Evolutionary conservation across 164 flowering plant species (phyloP), one percentile per base, ranked within the genome.

Genomic region (Magnolia officinalis): DNA sequence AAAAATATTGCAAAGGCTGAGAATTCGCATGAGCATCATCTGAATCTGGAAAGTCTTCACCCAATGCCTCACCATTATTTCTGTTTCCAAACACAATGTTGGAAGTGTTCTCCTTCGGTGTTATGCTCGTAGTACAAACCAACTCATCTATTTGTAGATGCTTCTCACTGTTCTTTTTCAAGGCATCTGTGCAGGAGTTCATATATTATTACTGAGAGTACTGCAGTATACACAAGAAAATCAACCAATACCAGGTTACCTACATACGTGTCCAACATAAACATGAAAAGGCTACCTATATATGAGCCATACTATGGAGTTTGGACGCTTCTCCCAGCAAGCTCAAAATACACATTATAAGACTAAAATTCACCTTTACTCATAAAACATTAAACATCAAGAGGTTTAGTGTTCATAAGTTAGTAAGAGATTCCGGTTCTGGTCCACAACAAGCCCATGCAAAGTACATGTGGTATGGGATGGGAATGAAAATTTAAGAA

Each of bases 31-130:
- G 74, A 66, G 75, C 65, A 77, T 80, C 88, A 76, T 82, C 86
- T 81, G 80, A 85, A 82, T 79, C 78, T 78, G 80, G 83, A 86
- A 85, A 80, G 63, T 71, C 86, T 77, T 84, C 81, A 78, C 79
- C 79, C 6, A 31, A 51, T 75, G 11, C 80, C 31, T 52, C 75
- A 18, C 76, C 76, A 80, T 79, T 76, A 76, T 76, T 77, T 80
- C 72, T 84, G 75, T 78, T 63, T 76, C 65, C 78, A 78, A 70
- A 75, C 65, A 83, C 72, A 75, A 73, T 76, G 78, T 74, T 76
- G 73, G 87, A 78, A 77, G 78, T 76, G 70, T 73, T 90, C 81
- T 81, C 81, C 79, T 84, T 84, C 23, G 71, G 75, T 78, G 83
- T 68, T 75, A 75, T 74, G 63, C 71, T 70, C 82, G 75, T 69